Conservation (phyloP, 495 filamentous ascomycete species). For the Trichoderma asperelloides region DNA sequence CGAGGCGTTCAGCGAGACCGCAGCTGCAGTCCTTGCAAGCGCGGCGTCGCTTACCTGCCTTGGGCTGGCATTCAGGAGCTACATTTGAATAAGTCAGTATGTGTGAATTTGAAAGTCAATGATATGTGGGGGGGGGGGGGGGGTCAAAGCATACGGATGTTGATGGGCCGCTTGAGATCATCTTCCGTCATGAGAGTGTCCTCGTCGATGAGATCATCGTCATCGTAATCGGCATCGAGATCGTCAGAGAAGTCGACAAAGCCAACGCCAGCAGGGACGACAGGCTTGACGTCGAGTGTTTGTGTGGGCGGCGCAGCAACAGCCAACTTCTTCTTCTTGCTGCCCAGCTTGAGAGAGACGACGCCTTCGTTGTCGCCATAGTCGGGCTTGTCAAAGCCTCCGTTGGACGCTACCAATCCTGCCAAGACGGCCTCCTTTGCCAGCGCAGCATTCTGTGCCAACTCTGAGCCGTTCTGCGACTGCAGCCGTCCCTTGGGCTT, state of each 20-base stretch:
- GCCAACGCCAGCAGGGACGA: slow-evolving; percentile 45
- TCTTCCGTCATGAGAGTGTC: slow-evolving; percentile 76
- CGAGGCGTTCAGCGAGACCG: slow-evolving; percentile 69
- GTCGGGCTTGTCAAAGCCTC: slow-evolving; percentile 63
- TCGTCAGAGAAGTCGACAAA: slow-evolving; percentile 66
- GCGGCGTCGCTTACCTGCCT: slow-evolving; percentile 73
- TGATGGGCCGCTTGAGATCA: slow-evolving; percentile 61
- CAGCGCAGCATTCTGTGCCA: slow-evolving; percentile 33
- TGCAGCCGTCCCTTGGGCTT: slow-evolving; percentile 61
- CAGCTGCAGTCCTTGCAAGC: slow-evolving; percentile 99
- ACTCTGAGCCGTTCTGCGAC: slow-evolving; percentile 58
- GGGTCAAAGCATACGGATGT: slow-evolving; percentile 55
- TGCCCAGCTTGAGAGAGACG: slow-evolving; percentile 58
- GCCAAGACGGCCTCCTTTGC: slow-evolving; percentile 70
- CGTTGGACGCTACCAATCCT: slow-evolving; percentile 54
- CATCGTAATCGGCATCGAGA: slow-evolving; percentile 48
- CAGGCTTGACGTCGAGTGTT: neutral
- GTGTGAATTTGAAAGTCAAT: neutral
- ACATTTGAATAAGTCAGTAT: slow-evolving; percentile 9
- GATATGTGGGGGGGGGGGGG: neutral
- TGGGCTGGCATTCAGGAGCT: slow-evolving; percentile 79
- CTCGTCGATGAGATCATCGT: slow-evolving; percentile 85
- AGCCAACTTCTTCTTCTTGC: slow-evolving; percentile 50
- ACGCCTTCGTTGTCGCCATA: slow-evolving; percentile 54
- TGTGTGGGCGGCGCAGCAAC: slow-evolving; percentile 12